Evolutionary conservation across 208 protist species (phyloP), one percentile per base, ranked within the genome.

Genomic region (Trypanosoma platydactyli): DNA sequence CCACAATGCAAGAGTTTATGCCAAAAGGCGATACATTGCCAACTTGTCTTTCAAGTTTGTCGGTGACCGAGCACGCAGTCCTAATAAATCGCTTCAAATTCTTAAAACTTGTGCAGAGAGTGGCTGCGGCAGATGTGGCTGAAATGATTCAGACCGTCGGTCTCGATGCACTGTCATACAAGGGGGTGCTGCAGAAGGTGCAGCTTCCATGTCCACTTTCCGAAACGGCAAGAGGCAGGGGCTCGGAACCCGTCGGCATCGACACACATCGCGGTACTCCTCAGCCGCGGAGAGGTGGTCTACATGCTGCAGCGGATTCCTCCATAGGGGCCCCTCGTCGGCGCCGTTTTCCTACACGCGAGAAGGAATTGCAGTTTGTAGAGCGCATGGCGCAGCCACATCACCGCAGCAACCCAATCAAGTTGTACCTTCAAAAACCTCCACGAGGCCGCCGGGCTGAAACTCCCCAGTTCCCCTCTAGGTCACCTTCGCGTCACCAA

Each of bases 1-100:
- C 40, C 24, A 22, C 41, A 33, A 13, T n/a, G 24, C 15, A 46
- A 50, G 30, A 18, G 29, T 30, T 27, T 64, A 38, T 71, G 74
- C 7, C 66, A 54, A 40, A 77, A 48, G 80, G 77, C 42, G 60
- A 70, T 0, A 79, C 58, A 38, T 25, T 75, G n/a, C 42, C 35
- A 20, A 54, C 50, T 0, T 62, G 42, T 18, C 54, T 75, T 33
- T 29, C 45, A 0, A 15, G n/a, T 3, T 41, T 75, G 24, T 61
- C 69, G 38, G 70, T 62, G 5, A 62, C 68, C 12, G 88, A 94
- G 57, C 87, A 86, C 71, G 80, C 80, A 1, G 63, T 96, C 22
- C 66, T 94, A 11, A 69, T 90, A 41, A 83, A 93, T 57, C 83
- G 91, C 46, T 96, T 96, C 60, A 96, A 94, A 66, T 65, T 94